A percentile compares a stretch with the other conserved stretches of the same genome.
phyloP scores from a whole-genome alignment of 73 alveolate genomes.

The Paramecium sonneborni region DNA sequence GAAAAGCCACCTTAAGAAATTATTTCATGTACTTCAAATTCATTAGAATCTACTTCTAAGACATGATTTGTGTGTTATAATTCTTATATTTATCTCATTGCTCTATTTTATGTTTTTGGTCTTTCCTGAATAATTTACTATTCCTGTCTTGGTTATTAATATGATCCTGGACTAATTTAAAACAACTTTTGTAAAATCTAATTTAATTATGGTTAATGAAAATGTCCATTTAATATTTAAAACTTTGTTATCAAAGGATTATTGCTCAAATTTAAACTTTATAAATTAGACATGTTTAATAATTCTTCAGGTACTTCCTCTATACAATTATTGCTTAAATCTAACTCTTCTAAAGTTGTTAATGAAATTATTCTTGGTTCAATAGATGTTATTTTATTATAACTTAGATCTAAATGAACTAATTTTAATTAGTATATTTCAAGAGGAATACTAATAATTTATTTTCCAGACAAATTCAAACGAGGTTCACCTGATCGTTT shows the following conservation, averaged over 20 bases:
- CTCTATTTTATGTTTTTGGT: conserved; percentile 13
- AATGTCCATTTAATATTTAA: conserved; percentile 66
- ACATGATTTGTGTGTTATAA: conserved; percentile 58
- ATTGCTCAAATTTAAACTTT: conserved; percentile 73
- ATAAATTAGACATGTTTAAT: conserved; percentile 67
- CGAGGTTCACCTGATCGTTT: conserved; percentile 75
- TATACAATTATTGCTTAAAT: conserved; percentile 73
- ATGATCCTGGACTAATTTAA: too few relatives aligned
- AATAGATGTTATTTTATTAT: conserved; percentile 30
- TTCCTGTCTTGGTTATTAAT: neutral
- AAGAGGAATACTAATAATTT: conserved; percentile 76
- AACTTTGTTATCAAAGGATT: conserved; percentile 70
- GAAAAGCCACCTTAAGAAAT: conserved; percentile 97
- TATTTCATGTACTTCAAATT: conserved; percentile 80
- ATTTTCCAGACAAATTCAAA: conserved; percentile 74
- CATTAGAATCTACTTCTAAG: conserved; percentile 76
- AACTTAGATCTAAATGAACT: conserved; percentile 36
- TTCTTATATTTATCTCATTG: conserved; percentile 44
- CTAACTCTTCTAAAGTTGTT: conserved; percentile 75
- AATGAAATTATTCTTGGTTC: conserved; percentile 42
- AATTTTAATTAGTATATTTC: conserved; percentile 62
- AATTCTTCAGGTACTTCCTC: conserved; percentile 70
- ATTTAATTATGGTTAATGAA: conserved; percentile 19
- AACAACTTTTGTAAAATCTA: too few relatives aligned
- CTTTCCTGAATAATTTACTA: neutral